These are phyloP conservation scores for Chiua sp. DNA, from an alignment of 1,284 basidiomycete species.

Conservation along the genomic window DNA sequence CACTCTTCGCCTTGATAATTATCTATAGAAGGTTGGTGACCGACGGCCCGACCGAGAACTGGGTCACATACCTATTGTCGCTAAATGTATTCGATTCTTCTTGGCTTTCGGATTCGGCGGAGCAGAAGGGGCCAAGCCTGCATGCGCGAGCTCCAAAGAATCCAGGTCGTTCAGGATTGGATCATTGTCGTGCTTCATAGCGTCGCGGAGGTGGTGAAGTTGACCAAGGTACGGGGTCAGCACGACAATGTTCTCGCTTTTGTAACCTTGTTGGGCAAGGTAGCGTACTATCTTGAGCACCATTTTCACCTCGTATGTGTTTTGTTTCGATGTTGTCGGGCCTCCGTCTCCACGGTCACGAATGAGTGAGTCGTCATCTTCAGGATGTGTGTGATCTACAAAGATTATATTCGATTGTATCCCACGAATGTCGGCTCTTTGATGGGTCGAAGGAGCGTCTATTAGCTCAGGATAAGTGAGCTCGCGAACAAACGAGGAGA, in stretches of 20 bases:
- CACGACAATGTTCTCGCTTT: conserved; percentile 59
- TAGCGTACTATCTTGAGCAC: conserved; percentile 68
- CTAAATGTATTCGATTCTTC: conserved; percentile 46
- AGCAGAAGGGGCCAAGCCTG: neutral
- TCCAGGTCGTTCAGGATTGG: conserved; percentile 67
- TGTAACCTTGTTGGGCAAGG: conserved; percentile 68
- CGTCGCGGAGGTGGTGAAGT: conserved; percentile 50
- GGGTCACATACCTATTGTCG: conserved; percentile 63
- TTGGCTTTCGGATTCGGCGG: neutral
- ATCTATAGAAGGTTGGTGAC: conserved; percentile 39
- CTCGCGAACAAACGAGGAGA: conserved; percentile 58
- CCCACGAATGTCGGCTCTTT: conserved; percentile 55
- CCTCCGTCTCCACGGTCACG: conserved; percentile 48
- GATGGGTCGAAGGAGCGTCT: conserved; percentile 53
- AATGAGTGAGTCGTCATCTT: conserved; percentile 49
- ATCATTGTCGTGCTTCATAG: conserved; percentile 54
- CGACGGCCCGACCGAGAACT: too few relatives aligned
- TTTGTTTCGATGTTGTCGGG: conserved; percentile 60
- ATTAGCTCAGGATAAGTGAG: conserved; percentile 67
- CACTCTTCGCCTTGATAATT: conserved; percentile 75
- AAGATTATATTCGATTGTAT: conserved; percentile 62
- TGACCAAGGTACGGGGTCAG: conserved; percentile 73
- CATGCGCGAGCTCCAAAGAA: conserved; percentile 34
- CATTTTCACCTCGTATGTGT: conserved; percentile 61
- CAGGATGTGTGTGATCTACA: conserved; percentile 58